Base-by-base conservation (phyloP, 192 early-diverging fungal species). In the Coemansia sp. region DNA sequence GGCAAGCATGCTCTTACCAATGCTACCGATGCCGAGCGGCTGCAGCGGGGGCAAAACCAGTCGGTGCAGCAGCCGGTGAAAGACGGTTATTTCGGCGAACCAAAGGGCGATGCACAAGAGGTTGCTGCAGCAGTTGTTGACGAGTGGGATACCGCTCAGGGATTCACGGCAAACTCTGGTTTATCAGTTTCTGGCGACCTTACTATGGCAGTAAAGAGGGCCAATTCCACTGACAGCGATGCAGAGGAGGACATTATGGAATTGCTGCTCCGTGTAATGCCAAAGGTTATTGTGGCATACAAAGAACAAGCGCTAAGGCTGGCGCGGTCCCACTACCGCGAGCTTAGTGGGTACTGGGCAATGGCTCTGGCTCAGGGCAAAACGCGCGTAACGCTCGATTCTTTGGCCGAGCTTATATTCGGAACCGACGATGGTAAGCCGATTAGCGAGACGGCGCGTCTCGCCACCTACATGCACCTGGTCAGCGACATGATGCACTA, bases 381-480 rank as follows among this genome's bases (percentile, higher is more conserved):
- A 34, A 63, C 28, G 22, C 23, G 37, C 2, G 79, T 82, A 7
- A 82, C 74, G 4, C 64, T 70, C 4, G 69, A 74, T 34, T 57
- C 57, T 20, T 68, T 76, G 53, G 74, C 79, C 1, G 62, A 68
- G 49, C 69, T 74, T 5, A 76, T 75, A 23, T 82, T 75, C 51
- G 64, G 60, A 40, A 40, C 21, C 15, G 15, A 42, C 50, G 14
- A 17, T 9, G 58, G 31, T 25, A 28, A 62, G 42, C 40, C 46
- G 10, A 21, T 62, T 5, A 58, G 50, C 62, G 47, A 72, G 17
- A 38, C 44, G 1, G 76, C 65, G 38, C 59, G 83, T 7, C 85
- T 89, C 57, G 85, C 87, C 1, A 83, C 86, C 0, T 86, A 88
- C 64, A 61, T 85, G 22, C 84, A 83, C 51, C 36, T 90, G 57